Percentiles rank a stretch among this genome's conserved stretches.
phyloP scores from a whole-genome alignment of 192 early-diverging fungal genomes.

The Mortierella antarctica region DNA sequence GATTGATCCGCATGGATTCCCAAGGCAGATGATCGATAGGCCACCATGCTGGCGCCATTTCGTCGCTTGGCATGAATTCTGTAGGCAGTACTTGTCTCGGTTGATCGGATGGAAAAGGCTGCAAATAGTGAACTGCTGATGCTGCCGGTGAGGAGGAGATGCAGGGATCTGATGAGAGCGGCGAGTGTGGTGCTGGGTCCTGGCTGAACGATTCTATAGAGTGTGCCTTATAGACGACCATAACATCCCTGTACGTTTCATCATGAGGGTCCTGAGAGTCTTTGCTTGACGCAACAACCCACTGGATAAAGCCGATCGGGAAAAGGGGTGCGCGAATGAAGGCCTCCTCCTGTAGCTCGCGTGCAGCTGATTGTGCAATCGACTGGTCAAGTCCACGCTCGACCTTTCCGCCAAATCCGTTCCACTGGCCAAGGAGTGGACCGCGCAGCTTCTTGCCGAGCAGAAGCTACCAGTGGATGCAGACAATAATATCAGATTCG shows the following conservation, averaged over 20 bases:
- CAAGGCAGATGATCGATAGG: constrained; percentile 19
- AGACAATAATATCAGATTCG: background rate
- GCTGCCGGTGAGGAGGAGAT: background rate
- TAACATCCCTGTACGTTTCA: constrained; percentile 22
- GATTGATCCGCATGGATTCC: constrained; percentile 34
- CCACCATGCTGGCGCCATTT: constrained; percentile 50
- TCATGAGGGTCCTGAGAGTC: background rate
- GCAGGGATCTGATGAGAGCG: background rate
- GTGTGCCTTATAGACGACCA: constrained; percentile 41
- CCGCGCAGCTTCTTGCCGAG: constrained; percentile 36
- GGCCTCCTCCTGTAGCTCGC: constrained; percentile 35
- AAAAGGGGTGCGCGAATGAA: constrained; percentile 29
- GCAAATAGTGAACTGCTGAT: background rate
- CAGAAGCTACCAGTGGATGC: constrained; percentile 8
- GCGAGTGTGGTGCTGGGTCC: background rate
- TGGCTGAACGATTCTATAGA: background rate
- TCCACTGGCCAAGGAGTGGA: constrained; percentile 41
- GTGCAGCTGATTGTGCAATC: constrained; percentile 24
- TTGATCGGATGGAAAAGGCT: background rate
- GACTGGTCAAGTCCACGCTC: constrained; percentile 18
- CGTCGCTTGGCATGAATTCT: constrained; percentile 30
- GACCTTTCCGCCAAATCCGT: constrained; percentile 52
- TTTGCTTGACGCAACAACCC: constrained; percentile 19
- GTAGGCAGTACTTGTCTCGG: background rate
- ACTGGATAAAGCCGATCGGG: constrained; percentile 33